Evolutionary conservation across 768 basidiomycete species (phyloP), one percentile per base, ranked within the genome.

Genomic region (Filobasidium floriforme): DNA sequence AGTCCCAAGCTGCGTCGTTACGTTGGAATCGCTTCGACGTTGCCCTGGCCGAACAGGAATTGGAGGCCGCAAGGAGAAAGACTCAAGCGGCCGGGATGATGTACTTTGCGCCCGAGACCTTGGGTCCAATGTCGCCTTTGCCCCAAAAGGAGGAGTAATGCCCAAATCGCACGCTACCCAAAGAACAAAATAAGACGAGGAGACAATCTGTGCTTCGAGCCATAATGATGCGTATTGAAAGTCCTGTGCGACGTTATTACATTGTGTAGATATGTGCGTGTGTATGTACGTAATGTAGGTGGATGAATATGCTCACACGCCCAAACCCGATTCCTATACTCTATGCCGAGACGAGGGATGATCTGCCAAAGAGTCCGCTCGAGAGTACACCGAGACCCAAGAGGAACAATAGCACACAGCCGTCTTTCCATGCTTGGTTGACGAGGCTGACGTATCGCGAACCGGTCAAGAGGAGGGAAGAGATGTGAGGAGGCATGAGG

Each of bases 371-470:
- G 32, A 37, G 32, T 37, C 46, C 54, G 37, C 32, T 69, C 0
- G 72, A 15, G n/a, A 73, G 61, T 18, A 73, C 62, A 7, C 68
- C 65, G 63, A 75, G 59, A 7, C 76, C 76, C 22, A 76, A 28
- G 7, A 68, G 51, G 41, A 77, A 77, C 1, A 80, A 60, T 12
- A 80, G 66, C 41, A 79, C 55, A 55, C 73, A 74, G 0, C 74
- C 75, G 63, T 80, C 79, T 65, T 77, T 77, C 59, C 67, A 73
- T 15, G 70, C 67, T 68, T 78, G 79, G 1, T 66, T 69, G 37
- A 74, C 60, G 32, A 80, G 65, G 2, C 67, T 68, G 12, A 74
- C 63, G 70, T 79, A 79, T 44, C 76, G 61, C 5, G 75, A 74
- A 41, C 69, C 76, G 1, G 73, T 76, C 29, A 80, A 24, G 60